Evolutionary conservation across 1,284 basidiomycete species (phyloP), one percentile per base, ranked within the genome.

Genomic region (Moniliella sp.): DNA sequence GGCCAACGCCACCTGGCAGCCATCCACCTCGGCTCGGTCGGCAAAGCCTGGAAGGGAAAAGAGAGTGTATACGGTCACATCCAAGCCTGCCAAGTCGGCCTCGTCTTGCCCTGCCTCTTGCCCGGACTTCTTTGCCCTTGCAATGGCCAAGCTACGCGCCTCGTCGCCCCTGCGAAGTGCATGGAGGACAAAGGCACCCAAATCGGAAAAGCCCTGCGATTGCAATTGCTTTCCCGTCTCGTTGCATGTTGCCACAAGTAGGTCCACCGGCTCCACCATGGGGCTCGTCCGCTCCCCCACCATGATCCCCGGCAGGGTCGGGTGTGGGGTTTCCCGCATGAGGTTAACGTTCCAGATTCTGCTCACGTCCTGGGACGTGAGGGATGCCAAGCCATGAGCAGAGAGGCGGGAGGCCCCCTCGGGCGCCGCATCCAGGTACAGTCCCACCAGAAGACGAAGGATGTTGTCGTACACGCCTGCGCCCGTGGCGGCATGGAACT

Each of bases 181-280:
- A 46, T 75, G 71, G 4, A 68, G 57, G 17, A 83, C 69, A 55
- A 82, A 80, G 30, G 65, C 65, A 0, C 81, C 82, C 5, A 88
- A 63, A 56, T 74, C 71, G 4, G 67, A 65, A 46, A 76, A 74
- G 0, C 75, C 73, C 2, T 61, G 61, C n/a, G 65, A 54, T 4
- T 71, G 59, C 30, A 88, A 60, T 13, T 73, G 66, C 11, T 62
- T 55, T 1, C 82, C 82, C 0, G 82, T 81, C 48, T 76, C 72
- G 32, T 73, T 73, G 40, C 83, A 48, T 3, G 72, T 70, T 4
- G 46, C 52, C 4, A 69, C 70, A 15, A 86, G 67, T 26, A 78
- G 63, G 39, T 68, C 68, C 8, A 81, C 73, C 5, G 80, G 62
- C 48, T 80, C 74, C 51, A 74, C 70, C 37, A 80, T 60, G 2